A percentile compares a stretch with the other conserved stretches of the same genome.
Conservation (phyloP, 1,284 basidiomycete genomes). For the Austropuccinia psidii region DNA sequence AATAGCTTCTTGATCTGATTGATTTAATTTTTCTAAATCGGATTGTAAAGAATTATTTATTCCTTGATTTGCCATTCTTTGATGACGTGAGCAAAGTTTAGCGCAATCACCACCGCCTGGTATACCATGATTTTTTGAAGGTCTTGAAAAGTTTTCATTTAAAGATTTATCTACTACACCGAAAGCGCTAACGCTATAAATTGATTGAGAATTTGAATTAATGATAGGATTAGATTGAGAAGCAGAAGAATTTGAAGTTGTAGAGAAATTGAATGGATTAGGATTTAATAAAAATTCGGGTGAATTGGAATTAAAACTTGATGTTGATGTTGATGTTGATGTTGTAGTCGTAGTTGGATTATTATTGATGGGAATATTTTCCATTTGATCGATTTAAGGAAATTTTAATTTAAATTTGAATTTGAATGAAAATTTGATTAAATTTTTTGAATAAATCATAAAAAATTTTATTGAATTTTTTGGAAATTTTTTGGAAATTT, state of each 20-base stretch:
- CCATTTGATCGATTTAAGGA: too few relatives aligned
- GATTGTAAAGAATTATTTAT: slow-evolving; percentile 86
- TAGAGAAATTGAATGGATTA: slow-evolving; percentile 22
- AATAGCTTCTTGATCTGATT: slow-evolving; percentile 78
- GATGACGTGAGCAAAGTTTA: slow-evolving; percentile 81
- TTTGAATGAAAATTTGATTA: too few relatives aligned
- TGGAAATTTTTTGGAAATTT: too few relatives aligned
- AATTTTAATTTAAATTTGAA: too few relatives aligned
- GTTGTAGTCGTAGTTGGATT: too few relatives aligned
- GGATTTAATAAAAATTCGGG: slow-evolving; percentile 26
- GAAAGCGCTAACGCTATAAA: slow-evolving; percentile 29
- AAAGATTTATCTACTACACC: slow-evolving; percentile 6
- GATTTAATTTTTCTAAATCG: slow-evolving; percentile 84
- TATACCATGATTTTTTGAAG: slow-evolving; percentile 5
- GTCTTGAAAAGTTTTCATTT: neutral
- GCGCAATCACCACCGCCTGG: slow-evolving; percentile 51
- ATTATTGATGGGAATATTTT: too few relatives aligned
- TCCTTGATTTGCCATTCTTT: slow-evolving; percentile 95
- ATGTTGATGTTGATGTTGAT: too few relatives aligned
- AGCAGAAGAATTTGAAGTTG: neutral
- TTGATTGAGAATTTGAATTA: neutral
- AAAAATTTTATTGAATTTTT: too few relatives aligned
- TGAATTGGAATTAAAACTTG: too few relatives aligned
- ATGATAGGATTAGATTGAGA: neutral
- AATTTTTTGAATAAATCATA: too few relatives aligned